Conservation (phyloP, 805 yeast species). For the Priceomyces haplophilus region DNA sequence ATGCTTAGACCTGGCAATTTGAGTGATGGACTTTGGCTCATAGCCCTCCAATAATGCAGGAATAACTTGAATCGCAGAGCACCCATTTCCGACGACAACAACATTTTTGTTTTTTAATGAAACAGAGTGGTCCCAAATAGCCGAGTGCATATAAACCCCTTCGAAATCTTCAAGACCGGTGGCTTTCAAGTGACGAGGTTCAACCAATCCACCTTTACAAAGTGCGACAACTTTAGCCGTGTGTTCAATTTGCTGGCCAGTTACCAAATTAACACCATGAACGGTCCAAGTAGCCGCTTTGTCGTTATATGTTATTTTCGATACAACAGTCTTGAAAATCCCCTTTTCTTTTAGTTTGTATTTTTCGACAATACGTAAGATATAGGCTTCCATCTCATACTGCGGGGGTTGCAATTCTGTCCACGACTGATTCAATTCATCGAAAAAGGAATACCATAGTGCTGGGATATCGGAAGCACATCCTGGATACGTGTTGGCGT, state of each 20-base stretch:
- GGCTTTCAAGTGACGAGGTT: constrained; percentile 27
- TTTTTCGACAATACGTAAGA: constrained; percentile 28
- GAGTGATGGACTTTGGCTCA: constrained; percentile 26
- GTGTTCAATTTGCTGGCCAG: constrained; percentile 33
- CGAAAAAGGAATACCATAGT: constrained; percentile 35
- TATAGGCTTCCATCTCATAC: constrained; percentile 41
- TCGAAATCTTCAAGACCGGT: constrained; percentile 34
- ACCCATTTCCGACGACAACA: constrained; percentile 41
- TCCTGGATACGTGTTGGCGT: constrained; percentile 44
- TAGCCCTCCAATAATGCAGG: constrained; percentile 32
- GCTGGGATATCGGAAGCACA: constrained; percentile 46
- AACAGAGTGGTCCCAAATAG: constrained; percentile 34
- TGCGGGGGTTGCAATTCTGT: constrained; percentile 39
- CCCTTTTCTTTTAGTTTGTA: constrained; percentile 22
- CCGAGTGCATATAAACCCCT: constrained; percentile 42
- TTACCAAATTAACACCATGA: constrained; percentile 20
- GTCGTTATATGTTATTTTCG: constrained; percentile 21
- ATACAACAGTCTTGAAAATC: constrained; percentile 21
- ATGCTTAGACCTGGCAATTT: constrained; percentile 35
- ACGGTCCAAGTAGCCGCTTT: constrained; percentile 27
- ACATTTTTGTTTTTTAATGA: constrained; percentile 33
- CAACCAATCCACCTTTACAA: constrained; percentile 37
- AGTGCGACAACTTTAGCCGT: constrained; percentile 23
- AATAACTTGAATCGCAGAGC: constrained; percentile 41
- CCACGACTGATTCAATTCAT: constrained; percentile 36